phyloP scores from a whole-genome alignment of 257 asterid species.

The Solanum bulbocastanum region DNA sequence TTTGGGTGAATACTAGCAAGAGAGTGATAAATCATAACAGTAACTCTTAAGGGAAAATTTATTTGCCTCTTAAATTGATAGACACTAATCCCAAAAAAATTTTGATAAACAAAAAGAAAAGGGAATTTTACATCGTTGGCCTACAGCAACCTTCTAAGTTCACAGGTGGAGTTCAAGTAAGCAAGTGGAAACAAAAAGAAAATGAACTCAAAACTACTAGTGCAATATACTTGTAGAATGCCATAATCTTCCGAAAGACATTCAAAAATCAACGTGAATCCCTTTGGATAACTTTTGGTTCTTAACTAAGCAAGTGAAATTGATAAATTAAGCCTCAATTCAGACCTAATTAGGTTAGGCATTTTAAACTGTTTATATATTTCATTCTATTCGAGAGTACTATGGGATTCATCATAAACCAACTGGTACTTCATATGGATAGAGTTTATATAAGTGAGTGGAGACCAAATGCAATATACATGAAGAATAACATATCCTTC shows the following conservation, averaged over 20 bases:
- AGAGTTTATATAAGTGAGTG: neutral
- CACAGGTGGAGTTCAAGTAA: neutral
- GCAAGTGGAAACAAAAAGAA: neutral
- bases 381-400: neutral
- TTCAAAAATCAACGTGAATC: neutral
- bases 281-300: neutral
- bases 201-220: neutral
- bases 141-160: neutral
- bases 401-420: neutral
- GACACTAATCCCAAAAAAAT: neutral
- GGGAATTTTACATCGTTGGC: neutral
- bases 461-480: neutral
- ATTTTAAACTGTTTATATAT: neutral
- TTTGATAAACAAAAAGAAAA: neutral
- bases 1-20: neutral
- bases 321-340: neutral
- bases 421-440: neutral
- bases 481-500: neutral
- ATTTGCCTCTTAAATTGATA: neutral
- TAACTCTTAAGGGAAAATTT: neutral
- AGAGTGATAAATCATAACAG: neutral
- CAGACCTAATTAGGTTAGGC: neutral
- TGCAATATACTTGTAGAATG: neutral
- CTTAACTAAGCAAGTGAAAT: neutral
- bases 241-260: neutral